Base-by-base conservation (phyloP, 495 filamentous ascomycete genomes). In the Sphaerosporella brunnea region DNA sequence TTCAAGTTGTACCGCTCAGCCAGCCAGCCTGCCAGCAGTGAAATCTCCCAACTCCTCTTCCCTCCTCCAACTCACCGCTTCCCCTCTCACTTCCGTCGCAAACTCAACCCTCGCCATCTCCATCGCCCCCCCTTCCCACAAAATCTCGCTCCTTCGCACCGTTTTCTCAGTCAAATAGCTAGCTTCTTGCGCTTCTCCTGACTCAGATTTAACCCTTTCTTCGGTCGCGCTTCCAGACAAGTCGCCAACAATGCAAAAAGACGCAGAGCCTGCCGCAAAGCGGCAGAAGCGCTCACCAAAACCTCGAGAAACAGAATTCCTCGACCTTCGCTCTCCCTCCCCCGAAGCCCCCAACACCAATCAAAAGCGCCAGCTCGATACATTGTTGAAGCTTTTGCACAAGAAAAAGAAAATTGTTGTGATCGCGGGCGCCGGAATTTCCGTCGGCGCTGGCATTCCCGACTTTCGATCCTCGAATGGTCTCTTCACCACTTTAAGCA, bases 331-430 rank as follows among this genome's bases (percentile, higher is more conserved):
- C 40, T 51, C 24, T 34, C 21, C 21, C 56, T 44, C 35, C 32
- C 50, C 23, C 48, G 50, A 20, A 53, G 46, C 39, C 51, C 84
- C 4, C 70, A 82, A 48, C 76, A 79, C 60, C 71, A 94, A 16
- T 40, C 73, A 83, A 56, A 64, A 69, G 50, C 51, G 61, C 16
- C 70, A 81, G 38, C 64, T 94, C 7, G 72, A 79, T 43, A 69
- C 75, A 42, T 68, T 97, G 11, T 63, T 84, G 30, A 74, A 80
- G 43, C 77, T 74, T n/a, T 64, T 97, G 51, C 78, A 80, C 47
- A 82, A 82, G 59, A 90, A 85, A 65, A 79, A 80, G 63, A 95
- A 93, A 66, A 93, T 97, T 55, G 84, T 97, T 16, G 84, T 94
- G 35, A 83, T 97, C 63, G 88, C 88, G 24, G 90, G 90, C 41